Conservation (phyloP, 2,329 filamentous ascomycete species). For the Cordyceps cicadae region DNA sequence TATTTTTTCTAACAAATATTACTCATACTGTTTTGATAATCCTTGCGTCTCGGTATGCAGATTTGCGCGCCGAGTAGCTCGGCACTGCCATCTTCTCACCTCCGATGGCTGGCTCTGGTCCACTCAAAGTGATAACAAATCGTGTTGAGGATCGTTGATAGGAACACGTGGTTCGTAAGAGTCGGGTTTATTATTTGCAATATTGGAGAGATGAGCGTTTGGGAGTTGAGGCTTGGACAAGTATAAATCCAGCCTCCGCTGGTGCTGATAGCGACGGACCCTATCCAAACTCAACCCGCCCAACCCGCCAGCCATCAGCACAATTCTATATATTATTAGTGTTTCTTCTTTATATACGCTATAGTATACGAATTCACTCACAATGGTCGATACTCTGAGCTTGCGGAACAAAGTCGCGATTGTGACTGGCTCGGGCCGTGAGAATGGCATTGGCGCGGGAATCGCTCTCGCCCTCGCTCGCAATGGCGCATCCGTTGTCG, state of each 20-base stretch:
- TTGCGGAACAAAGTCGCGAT: conserved; percentile 35
- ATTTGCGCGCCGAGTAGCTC: not conserved
- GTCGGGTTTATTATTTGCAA: too few species aligned
- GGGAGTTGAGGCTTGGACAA: too few species aligned
- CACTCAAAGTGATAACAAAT: not conserved
- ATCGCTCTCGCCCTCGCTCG: conserved; percentile 32
- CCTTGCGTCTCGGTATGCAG: not conserved
- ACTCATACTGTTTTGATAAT: not conserved
- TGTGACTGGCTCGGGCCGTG: conserved; percentile 35
- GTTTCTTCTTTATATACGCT: not conserved
- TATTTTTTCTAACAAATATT: too few species aligned
- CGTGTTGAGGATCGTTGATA: not conserved
- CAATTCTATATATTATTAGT: not conserved
- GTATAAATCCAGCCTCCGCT: not conserved
- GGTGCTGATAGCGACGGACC: too few species aligned
- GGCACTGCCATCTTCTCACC: conserved; percentile 11
- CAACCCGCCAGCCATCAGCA: too few species aligned
- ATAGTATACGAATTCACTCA: not conserved
- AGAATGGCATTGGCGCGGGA: conserved; percentile 36
- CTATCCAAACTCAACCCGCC: too few species aligned
- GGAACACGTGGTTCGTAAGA: too few species aligned
- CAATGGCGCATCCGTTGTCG: conserved; percentile 31
- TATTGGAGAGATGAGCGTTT: not conserved
- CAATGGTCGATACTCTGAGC: conserved; percentile 28
- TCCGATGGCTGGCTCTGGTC: not conserved